Percentiles rank a stretch among this genome's conserved stretches.
These are phyloP conservation scores for Fagopyrum tataricum DNA, from an alignment of 148 eudicot genomes.

Conservation along the genomic window DNA sequence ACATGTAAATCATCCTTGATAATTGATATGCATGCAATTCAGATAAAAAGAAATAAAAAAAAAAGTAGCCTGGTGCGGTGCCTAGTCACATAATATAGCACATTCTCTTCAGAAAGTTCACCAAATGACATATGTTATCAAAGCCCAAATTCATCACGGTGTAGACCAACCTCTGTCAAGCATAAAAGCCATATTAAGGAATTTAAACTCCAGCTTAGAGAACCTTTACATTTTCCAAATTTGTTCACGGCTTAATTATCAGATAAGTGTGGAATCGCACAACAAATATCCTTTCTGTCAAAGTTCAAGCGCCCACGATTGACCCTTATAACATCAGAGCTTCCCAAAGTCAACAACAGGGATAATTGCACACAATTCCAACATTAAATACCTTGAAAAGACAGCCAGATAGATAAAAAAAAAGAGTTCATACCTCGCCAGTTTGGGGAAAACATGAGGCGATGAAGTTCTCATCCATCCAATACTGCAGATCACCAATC, in stretches of 20 bases:
- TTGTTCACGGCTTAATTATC: background rate
- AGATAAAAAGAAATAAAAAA: too few species aligned
- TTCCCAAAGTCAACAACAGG: background rate
- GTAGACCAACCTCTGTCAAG: too few species aligned
- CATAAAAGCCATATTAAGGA: too few species aligned
- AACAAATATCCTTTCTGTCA: background rate
- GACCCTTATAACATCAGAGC: too few species aligned
- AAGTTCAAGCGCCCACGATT: background rate
- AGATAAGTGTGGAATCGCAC: background rate
- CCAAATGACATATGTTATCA: too few species aligned
- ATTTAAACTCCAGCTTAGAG: background rate
- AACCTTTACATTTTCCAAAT: background rate
- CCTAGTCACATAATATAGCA: too few species aligned
- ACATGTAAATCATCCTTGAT: too few species aligned
- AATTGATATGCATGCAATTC: too few species aligned
- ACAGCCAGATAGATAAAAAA: background rate
- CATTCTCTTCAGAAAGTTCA: too few species aligned
- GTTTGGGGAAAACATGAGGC: slow-evolving; percentile 38
- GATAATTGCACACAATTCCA: background rate
- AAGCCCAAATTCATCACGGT: too few species aligned
- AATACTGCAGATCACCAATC: slow-evolving; percentile 89
- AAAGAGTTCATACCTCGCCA: slow-evolving; percentile 55
- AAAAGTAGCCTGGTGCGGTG: too few species aligned
- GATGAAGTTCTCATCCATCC: slow-evolving; percentile 87
- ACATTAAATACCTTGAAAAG: background rate